Evolutionary conservation across 1,139 yeast genomes (phyloP).

Genomic region (Saccharomycopsis hybrid): DNA sequence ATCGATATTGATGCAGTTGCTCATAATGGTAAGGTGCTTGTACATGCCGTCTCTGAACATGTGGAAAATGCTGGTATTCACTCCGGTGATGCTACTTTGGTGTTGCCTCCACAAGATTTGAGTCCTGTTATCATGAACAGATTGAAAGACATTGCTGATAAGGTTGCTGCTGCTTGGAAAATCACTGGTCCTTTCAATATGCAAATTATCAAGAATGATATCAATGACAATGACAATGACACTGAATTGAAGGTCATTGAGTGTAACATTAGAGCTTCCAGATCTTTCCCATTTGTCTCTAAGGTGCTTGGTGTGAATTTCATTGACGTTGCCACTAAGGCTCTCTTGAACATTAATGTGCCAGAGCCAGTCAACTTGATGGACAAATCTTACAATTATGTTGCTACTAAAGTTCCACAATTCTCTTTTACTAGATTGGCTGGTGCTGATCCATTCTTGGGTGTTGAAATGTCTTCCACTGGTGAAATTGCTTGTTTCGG

Average conservation of each 20-base stretch:
- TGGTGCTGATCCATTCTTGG: constrained; percentile 97
- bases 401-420: constrained; percentile 97
- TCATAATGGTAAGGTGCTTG: constrained; percentile 73
- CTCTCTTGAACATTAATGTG: constrained; percentile 72
- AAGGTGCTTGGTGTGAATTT: constrained; percentile 92
- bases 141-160: constrained; percentile 75
- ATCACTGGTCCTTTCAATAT: constrained; percentile 98
- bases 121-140: constrained; percentile 53
- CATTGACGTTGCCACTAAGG: constrained; percentile 89
- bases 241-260: constrained; percentile 83
- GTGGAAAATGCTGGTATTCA: constrained; percentile 99
- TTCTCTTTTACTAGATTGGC: constrained; percentile 96
- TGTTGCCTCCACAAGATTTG: constrained; percentile 81
- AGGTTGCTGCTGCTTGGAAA: constrained; percentile 91
- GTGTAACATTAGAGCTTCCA: constrained; percentile 96
- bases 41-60: constrained; percentile 96
- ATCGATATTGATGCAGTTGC: constrained; percentile 98
- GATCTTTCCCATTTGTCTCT: constrained; percentile 98
- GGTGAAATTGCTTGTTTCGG: constrained; percentile 99
- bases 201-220: constrained; percentile 81
- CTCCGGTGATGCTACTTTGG: constrained; percentile 96
- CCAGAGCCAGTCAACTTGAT: constrained; percentile 82
- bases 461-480: constrained; percentile 98
- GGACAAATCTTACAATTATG: constrained; percentile 56
- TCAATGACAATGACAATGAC: constrained; percentile 36